Percentiles rank a stretch among this genome's conserved stretches.
These are phyloP conservation scores for Teratosphaeria zuluensis DNA, from an alignment of 2,329 filamentous ascomycete species.

Conservation along the genomic window DNA sequence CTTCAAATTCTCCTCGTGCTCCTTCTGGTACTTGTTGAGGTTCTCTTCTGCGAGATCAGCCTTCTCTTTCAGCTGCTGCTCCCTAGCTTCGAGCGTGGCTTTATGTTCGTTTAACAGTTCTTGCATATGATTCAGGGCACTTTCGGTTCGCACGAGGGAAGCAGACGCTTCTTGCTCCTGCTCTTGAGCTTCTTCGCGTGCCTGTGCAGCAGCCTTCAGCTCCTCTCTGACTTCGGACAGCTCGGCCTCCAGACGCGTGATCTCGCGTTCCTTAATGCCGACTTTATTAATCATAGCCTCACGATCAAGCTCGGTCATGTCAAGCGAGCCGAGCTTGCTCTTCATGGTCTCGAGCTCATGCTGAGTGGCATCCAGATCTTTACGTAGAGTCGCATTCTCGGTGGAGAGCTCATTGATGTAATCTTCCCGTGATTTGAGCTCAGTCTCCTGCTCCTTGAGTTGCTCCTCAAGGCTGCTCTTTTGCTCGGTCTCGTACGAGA, in stretches of 20 bases:
- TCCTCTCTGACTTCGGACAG: constrained; percentile 28
- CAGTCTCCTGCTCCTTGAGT: constrained; percentile 56
- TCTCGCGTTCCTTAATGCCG: constrained; percentile 11
- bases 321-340: constrained; percentile 21
- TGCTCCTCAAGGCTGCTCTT: constrained; percentile 57
- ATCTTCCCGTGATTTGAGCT: constrained; percentile 50
- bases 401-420: constrained; percentile 62
- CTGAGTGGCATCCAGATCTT: constrained; percentile 54
- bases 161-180: constrained; percentile 32
- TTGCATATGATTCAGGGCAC: constrained; percentile 39
- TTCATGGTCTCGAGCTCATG: constrained; percentile 41
- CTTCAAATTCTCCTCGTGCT: constrained; percentile 37
- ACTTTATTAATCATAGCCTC: constrained; percentile 41
- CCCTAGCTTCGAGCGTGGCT: constrained; percentile 17
- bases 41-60: constrained; percentile 22
- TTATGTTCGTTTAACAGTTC: constrained; percentile 16
- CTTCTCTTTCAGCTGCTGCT: constrained; percentile 35
- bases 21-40: constrained; percentile 30
- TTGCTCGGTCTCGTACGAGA: constrained; percentile 77
- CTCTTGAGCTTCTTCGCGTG: constrained; percentile 30
- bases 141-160: constrained; percentile 14
- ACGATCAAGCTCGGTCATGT: constrained; percentile 43
- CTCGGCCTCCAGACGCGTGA: constrained; percentile 16
- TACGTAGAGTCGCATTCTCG: constrained; percentile 58
- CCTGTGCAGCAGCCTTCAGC: constrained; percentile 31